These are phyloP conservation scores for Suillus plorans DNA, from an alignment of 768 basidiomycete genomes.

Conservation along the genomic window DNA sequence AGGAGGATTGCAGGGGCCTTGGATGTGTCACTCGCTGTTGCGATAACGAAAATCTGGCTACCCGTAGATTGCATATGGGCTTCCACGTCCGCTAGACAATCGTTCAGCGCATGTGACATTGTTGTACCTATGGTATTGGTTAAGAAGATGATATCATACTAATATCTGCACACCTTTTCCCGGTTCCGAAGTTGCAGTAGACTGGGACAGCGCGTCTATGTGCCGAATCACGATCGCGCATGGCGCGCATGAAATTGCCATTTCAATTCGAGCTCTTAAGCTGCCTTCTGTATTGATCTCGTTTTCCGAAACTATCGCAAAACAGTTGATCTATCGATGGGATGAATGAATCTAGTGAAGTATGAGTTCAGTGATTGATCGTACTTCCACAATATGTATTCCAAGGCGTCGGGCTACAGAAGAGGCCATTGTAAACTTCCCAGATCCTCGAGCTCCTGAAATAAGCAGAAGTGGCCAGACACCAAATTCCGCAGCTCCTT, in stretches of 20 bases:
- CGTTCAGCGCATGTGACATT: conserved; percentile 56
- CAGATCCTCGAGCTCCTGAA: conserved; percentile 76
- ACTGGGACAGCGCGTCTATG: conserved; percentile 75
- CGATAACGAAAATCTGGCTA: conserved; percentile 75
- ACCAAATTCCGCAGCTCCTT: conserved; percentile 55
- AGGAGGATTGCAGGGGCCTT: conserved; percentile 62
- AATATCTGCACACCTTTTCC: conserved; percentile 52
- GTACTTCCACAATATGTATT: conserved; percentile 77
- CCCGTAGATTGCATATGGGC: conserved; percentile 56
- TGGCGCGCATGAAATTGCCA: conserved; percentile 76
- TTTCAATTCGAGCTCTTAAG: conserved; percentile 71
- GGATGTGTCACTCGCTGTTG: conserved; percentile 67
- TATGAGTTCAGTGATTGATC: not conserved
- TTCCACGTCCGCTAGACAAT: conserved; percentile 56
- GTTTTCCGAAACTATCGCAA: conserved; percentile 76
- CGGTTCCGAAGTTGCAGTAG: conserved; percentile 60
- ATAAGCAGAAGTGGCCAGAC: conserved; percentile 72
- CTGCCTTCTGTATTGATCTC: conserved; percentile 72
- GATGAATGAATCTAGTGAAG: not conserved
- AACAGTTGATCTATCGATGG: conserved; percentile 74
- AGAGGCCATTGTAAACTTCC: conserved; percentile 69
- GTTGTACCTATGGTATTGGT: conserved; percentile 46
- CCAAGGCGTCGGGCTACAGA: conserved; percentile 63
- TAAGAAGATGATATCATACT: conserved; percentile 1
- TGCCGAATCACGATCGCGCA: conserved; percentile 82